Percentiles rank a stretch among this genome's conserved stretches.
These are phyloP conservation scores for Diaporthe longicolla DNA, from an alignment of 2,329 filamentous ascomycete species.

Conservation along the genomic window DNA sequence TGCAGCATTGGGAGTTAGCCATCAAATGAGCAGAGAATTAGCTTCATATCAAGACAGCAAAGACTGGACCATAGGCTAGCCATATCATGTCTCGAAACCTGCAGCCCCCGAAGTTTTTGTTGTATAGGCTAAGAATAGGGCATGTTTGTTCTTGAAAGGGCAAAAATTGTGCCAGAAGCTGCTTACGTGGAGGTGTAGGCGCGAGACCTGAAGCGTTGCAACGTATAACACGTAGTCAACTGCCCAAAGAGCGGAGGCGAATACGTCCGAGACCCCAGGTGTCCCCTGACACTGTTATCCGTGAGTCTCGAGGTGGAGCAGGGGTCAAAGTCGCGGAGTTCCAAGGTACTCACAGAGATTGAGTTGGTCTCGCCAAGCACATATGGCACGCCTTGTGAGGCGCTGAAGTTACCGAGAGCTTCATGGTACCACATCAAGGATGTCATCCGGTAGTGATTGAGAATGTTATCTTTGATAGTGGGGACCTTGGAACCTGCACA, in stretches of 20 bases:
- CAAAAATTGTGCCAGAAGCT: too few species aligned
- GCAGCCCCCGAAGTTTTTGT: too few species aligned
- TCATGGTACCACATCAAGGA: conserved; percentile 44
- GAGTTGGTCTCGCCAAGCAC: conserved; percentile 36
- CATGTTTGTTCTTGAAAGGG: too few species aligned
- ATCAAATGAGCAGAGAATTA: too few species aligned
- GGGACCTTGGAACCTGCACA: conserved; percentile 34
- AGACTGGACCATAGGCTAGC: too few species aligned
- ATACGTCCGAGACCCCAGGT: conserved; percentile 17
- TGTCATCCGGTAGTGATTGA: conserved; percentile 43
- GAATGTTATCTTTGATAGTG: conserved; percentile 37
- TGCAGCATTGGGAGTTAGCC: too few species aligned
- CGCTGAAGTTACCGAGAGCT: conserved; percentile 41
- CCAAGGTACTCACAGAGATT: conserved; percentile 23
- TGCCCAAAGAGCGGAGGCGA: conserved; percentile 31
- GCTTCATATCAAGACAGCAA: too few species aligned
- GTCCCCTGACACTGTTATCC: conserved; percentile 5
- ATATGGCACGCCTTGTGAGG: conserved; percentile 38
- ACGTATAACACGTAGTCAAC: conserved; percentile 37
- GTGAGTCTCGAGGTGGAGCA: not conserved
- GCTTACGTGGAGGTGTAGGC: conserved; percentile 24
- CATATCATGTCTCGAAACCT: too few species aligned
- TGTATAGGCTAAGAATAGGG: too few species aligned
- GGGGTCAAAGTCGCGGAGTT: too few species aligned
- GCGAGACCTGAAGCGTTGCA: conserved; percentile 27